These are phyloP conservation scores for Closterium sp. DNA, from an alignment of 139 green algal species.

Conservation along the genomic window DNA sequence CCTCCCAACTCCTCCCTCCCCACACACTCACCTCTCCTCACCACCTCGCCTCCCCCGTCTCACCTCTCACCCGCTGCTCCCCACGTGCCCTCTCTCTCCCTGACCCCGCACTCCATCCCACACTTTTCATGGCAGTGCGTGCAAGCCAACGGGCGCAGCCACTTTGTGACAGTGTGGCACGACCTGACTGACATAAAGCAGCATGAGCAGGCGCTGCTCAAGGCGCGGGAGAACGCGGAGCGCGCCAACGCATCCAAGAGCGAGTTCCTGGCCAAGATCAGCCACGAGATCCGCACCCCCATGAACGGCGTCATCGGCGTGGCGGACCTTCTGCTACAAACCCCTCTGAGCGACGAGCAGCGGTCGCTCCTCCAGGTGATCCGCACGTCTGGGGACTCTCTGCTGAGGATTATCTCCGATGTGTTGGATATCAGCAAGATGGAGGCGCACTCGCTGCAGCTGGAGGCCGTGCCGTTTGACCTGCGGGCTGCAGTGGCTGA, in stretches of 20 bases:
- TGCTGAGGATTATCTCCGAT: constrained; percentile 34
- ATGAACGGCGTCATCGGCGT: background rate
- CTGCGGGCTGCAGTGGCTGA: constrained; percentile 8
- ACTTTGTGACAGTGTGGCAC: background rate
- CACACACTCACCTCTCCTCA: no score
- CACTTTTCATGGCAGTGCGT: background rate
- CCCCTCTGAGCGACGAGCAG: background rate
- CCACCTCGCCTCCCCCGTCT: no score
- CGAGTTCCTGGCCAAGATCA: background rate
- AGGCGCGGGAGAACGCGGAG: background rate
- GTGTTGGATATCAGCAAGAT: constrained; percentile 40
- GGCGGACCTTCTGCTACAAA: background rate
- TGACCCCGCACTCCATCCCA: no score
- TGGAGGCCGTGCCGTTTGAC: constrained; percentile 18
- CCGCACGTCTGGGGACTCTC: constrained; percentile 18
- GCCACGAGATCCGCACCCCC: background rate
- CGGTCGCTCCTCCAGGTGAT: background rate
- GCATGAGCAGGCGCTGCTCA: background rate
- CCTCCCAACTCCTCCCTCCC: background rate
- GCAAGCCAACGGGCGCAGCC: background rate
- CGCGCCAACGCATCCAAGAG: background rate
- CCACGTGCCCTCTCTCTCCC: no score
- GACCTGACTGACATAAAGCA: background rate
- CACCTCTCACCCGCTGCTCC: background rate
- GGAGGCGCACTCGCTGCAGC: constrained; percentile 16